A percentile compares a stretch with the other conserved stretches of the same genome.
These are phyloP conservation scores for Fusarium sulawesiense DNA, from an alignment of 2,329 filamentous ascomycete genomes.

Conservation along the genomic window DNA sequence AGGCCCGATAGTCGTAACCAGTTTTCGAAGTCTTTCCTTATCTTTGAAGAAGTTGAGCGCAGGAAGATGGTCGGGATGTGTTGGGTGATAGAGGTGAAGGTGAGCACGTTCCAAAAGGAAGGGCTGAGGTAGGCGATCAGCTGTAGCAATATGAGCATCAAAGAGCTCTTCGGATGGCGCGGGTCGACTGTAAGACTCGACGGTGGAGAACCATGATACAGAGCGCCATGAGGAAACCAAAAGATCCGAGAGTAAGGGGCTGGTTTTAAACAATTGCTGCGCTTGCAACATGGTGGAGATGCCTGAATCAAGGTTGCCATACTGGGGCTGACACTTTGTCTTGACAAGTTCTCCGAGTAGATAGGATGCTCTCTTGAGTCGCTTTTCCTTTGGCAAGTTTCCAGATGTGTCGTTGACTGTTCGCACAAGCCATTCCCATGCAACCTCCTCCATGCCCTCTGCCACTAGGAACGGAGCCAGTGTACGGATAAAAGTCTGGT, in stretches of 20 bases:
- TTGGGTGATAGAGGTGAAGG: slow-evolving; percentile 66
- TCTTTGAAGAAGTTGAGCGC: slow-evolving; percentile 61
- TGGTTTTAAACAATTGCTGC: slow-evolving; percentile 55
- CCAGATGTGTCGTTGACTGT: slow-evolving; percentile 49
- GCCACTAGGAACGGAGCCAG: slow-evolving; percentile 64
- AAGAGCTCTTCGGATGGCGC: slow-evolving; percentile 62
- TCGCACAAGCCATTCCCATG: slow-evolving; percentile 65
- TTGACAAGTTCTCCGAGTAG: slow-evolving; percentile 57
- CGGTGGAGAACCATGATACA: slow-evolving; percentile 65
- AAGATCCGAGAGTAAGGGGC: slow-evolving; percentile 50
- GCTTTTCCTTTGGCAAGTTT: slow-evolving; percentile 36
- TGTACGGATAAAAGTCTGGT: slow-evolving; percentile 52
- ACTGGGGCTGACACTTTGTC: slow-evolving; percentile 53
- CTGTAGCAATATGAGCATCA: slow-evolving; percentile 63
- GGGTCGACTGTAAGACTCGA: slow-evolving; percentile 59
- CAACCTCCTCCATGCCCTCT: slow-evolving; percentile 62
- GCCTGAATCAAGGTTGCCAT: slow-evolving; percentile 61
- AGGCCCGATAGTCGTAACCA: slow-evolving; percentile 42
- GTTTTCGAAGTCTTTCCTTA: slow-evolving; percentile 45
- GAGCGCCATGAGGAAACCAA: slow-evolving; percentile 59
- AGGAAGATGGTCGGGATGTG: slow-evolving; percentile 58
- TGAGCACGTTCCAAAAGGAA: slow-evolving; percentile 63
- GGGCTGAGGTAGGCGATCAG: slow-evolving; percentile 52
- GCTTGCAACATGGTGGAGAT: slow-evolving; percentile 62
- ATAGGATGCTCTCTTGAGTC: slow-evolving; percentile 46